Evolutionary conservation across 768 basidiomycete species (phyloP), one percentile per base, ranked within the genome.

Genomic region (Rubroboletus pulcherrimus): DNA sequence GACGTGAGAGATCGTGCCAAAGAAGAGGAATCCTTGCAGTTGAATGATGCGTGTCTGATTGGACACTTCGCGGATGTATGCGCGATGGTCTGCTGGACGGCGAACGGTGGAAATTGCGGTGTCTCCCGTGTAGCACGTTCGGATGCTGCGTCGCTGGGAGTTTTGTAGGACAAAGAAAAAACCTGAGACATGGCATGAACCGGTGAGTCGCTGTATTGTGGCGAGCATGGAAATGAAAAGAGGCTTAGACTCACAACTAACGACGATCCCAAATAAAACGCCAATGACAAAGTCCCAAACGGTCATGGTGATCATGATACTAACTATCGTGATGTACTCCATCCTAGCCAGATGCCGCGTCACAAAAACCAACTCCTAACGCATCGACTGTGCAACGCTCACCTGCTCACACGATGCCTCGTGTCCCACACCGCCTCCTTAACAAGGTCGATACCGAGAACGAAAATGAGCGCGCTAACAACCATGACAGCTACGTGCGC

Each of bases 351-450:
- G 63, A 38, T 17, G 3, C 4, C 7, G 9, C 9, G 21, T 67
- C 52, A 58, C 17, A 39, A 55, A 49, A 38, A 46, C 43, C 9
- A 9, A 51, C 29, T 11, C 38, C n/a, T 7, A 51, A n/a, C 9
- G 2, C 49, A 29, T 19, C 10, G 37, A 45, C 14, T 11, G 44
- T n/a, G 26, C 7, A 17, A 24, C 44, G 75, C 81, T 57, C 70
- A 89, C 79, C 80, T 76, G 78, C 85, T 93, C 21, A 92, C 92
- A 15, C 94, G 85, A 72, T 91, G 82, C 44, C 92, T 77, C 10
- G 95, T 95, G 73, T 99, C 96, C 95, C 95, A 98, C 9, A 98
- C 69, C 0, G 97, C 95, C 71, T 98, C 96, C 65, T 95, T 96
- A 39, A 93, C 84, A 38, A 99, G 83, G 61, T 98, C 96, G 49